Percentiles rank a stretch among this genome's conserved stretches.
Evolutionary conservation across 2,329 filamentous ascomycete genomes (phyloP).

Genomic region (Saccharata proteae): DNA sequence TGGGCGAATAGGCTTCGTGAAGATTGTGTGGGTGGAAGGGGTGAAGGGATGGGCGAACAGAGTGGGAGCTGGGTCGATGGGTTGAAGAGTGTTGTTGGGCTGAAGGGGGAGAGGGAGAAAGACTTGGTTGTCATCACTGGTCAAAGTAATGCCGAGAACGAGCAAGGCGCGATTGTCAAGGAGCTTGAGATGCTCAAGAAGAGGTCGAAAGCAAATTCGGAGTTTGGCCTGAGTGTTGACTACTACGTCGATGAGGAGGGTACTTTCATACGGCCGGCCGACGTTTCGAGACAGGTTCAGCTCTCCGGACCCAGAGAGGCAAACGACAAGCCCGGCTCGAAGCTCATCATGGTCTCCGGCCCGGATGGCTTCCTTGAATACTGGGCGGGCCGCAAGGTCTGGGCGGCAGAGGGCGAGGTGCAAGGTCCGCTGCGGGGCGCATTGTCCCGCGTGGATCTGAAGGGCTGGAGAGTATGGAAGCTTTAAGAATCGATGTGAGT

Average conservation of each 20-base stretch:
- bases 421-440: constrained; percentile 66
- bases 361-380: constrained; percentile 79
- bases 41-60: constrained; percentile 26
- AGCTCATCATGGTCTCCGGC: constrained; percentile 73
- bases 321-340: constrained; percentile 17
- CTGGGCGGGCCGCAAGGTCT: constrained; percentile 70
- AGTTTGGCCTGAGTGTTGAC: constrained; percentile 37
- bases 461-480: constrained; percentile 48
- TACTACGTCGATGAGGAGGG: constrained; percentile 78
- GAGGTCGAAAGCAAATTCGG: too few relatives aligned
- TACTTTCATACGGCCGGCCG: constrained; percentile 42
- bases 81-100: too few relatives aligned
- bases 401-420: constrained; percentile 57
- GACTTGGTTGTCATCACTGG: constrained; percentile 11
- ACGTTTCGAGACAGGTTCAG: constrained; percentile 20
- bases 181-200: constrained; percentile 53
- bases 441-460: constrained; percentile 46
- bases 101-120: constrained; percentile 11
- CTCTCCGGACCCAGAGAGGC: too few relatives aligned
- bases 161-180: constrained; percentile 41
- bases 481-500: too few relatives aligned
- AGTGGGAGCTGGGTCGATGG: constrained; percentile 2
- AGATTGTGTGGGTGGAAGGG: constrained; percentile 52
- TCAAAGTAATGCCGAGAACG: constrained; percentile 9
- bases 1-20: constrained; percentile 65